Percentiles rank a stretch among this genome's conserved stretches.
phyloP scores from a whole-genome alignment of 1,139 yeast species.

The Pichia sp. region DNA sequence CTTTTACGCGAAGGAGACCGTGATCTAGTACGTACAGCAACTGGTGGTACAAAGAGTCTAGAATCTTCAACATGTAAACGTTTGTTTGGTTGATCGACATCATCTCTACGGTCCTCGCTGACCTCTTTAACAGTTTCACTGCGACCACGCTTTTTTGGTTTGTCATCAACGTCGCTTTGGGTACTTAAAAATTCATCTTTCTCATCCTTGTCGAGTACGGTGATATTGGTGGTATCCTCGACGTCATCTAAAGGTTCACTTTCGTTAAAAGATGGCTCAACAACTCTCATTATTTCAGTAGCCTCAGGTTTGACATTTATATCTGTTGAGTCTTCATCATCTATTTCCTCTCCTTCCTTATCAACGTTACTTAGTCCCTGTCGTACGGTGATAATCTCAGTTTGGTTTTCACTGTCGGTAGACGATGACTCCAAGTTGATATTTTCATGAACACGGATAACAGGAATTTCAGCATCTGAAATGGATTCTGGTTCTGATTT shows the following conservation, averaged over 20 bases:
- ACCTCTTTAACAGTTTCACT: background rate
- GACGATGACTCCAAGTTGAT: background rate
- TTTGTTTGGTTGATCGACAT: conserved; percentile 5
- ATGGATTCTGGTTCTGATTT: conserved; percentile 3
- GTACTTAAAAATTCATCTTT: background rate
- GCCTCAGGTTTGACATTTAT: background rate
- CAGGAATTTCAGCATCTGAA: conserved; percentile 17
- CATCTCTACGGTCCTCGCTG: background rate
- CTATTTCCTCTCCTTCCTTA: background rate
- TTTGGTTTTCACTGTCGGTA: background rate
- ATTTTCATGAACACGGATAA: background rate
- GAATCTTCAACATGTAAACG: conserved; percentile 7
- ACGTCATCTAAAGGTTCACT: background rate
- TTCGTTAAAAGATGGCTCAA: background rate
- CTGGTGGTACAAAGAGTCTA: conserved; percentile 15
- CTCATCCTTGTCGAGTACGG: background rate
- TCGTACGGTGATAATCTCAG: background rate
- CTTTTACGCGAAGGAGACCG: conserved; percentile 27
- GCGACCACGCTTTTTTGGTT: background rate
- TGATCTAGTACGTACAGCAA: conserved; percentile 24
- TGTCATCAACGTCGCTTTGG: background rate
- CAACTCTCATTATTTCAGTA: background rate
- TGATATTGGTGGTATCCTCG: background rate
- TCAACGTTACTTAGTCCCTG: background rate
- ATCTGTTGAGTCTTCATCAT: background rate